Conservation (phyloP, 139 green algal species). For the Picochlorum sp. region DNA sequence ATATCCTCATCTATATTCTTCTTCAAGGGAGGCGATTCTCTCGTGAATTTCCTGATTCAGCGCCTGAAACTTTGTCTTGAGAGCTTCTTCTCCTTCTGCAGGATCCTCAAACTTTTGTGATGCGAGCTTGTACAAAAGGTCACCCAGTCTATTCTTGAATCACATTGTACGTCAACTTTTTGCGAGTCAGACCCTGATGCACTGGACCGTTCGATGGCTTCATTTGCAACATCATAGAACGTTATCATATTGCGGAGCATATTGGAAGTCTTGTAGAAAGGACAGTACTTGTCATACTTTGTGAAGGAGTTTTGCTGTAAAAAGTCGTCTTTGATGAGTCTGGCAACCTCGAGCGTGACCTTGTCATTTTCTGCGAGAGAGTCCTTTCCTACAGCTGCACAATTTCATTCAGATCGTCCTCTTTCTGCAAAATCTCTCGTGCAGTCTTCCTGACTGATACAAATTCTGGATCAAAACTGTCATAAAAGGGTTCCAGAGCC, state of each 20-base stretch:
- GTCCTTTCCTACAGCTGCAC: conserved; percentile 99
- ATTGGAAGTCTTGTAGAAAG: conserved; percentile 95
- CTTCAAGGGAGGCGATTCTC: conserved; percentile 86
- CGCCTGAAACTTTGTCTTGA: conserved; percentile 62
- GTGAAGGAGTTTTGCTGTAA: conserved; percentile 99
- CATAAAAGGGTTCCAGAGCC: conserved; percentile 94
- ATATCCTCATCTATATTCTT: conserved; percentile 79
- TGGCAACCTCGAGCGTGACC: conserved; percentile 92
- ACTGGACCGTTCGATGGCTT: conserved; percentile 80
- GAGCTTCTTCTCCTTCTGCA: conserved; percentile 57
- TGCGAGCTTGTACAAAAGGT: conserved; percentile 86
- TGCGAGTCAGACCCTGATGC: conserved; percentile 44
- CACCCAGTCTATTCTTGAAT: conserved; percentile 92
- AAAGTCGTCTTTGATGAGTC: conserved; percentile 98
- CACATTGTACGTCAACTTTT: conserved; percentile 91
- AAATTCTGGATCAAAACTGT: conserved; percentile 88
- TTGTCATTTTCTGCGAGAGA: conserved; percentile 96
- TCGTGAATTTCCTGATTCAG: conserved; percentile 80
- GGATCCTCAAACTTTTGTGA: conserved; percentile 98
- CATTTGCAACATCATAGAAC: conserved; percentile 69
- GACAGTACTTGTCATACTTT: conserved; percentile 88
- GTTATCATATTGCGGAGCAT: conserved; percentile 96
- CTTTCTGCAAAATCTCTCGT: conserved; percentile 91
- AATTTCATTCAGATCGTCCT: conserved; percentile 99
- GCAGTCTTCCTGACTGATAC: conserved; percentile 15